phyloP scores from a whole-genome alignment of 2,329 filamentous ascomycete genomes.

The Alternaria sp. region DNA sequence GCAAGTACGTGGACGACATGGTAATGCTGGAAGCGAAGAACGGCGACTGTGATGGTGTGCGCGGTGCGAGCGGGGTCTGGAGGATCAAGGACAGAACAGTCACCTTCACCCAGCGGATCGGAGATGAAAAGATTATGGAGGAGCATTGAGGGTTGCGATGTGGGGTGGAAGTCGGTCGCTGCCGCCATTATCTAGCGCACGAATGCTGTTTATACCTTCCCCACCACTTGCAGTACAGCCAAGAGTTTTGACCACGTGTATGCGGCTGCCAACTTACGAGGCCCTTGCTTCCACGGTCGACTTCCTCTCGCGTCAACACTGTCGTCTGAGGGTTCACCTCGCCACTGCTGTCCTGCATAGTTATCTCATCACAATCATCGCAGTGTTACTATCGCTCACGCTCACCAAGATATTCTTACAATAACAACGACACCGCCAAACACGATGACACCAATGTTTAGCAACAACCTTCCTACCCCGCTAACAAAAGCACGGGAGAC shows the following conservation, averaged over 20 bases:
- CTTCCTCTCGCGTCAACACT: not conserved
- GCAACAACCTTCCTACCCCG: not conserved
- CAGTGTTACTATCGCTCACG: slow-evolving; percentile 3
- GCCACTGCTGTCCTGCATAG: not conserved
- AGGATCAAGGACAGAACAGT: slow-evolving; percentile 47
- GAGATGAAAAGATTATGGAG: slow-evolving; percentile 44
- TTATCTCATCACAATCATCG: not conserved
- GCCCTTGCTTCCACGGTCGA: not conserved
- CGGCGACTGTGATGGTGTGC: slow-evolving; percentile 36
- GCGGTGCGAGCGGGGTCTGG: slow-evolving; percentile 51
- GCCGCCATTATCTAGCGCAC: not conserved
- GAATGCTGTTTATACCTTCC: not conserved
- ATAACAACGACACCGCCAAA: not conserved
- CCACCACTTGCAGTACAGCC: not conserved
- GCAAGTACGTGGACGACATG: slow-evolving; percentile 50
- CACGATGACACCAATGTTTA: not conserved
- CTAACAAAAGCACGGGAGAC: slow-evolving; percentile 2
- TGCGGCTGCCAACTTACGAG: not conserved
- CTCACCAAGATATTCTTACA: not conserved
- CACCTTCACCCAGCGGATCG: slow-evolving; percentile 46
- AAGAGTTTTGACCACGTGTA: not conserved
- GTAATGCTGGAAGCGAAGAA: slow-evolving; percentile 30
- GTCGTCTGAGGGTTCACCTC: not conserved
- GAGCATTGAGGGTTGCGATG: slow-evolving; percentile 26
- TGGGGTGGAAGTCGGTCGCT: not conserved